Evolutionary conservation across 1,284 basidiomycete genomes (phyloP), one percentile per base, ranked within the genome.

Genomic region (Earliella scabrosa): DNA sequence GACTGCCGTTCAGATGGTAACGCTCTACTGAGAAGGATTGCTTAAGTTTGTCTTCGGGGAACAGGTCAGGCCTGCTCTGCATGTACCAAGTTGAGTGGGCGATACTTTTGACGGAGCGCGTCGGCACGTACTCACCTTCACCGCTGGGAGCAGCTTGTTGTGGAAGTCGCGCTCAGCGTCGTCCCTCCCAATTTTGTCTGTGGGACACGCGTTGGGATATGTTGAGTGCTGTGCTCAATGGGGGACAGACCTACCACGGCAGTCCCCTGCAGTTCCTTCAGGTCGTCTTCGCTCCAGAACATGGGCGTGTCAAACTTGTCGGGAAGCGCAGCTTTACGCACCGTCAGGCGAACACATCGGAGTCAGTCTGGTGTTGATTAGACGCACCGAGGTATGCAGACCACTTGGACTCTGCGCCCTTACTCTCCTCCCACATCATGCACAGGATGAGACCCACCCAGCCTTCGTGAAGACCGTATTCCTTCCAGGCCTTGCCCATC

Each of bases 401-500:
- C 92, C 92, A 94, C 57, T 74, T 82, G 40, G 87, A 92, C 21
- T 76, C 66, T 7, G 69, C 39, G 0, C 83, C 85, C 54, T 75
- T 76, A 3, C 86, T 80, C 48, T 85, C 83, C 72, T 98, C 97
- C 89, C 92, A 98, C 91, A 98, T 94, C 88, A 98, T 91, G 61
- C 89, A 92, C 21, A 98, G 77, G 56, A 98, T 98, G 38, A 98
- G 77, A 1, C 91, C 90, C 1, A 83, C 77, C 96, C 96, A 98
- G 1, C 94, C 92, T 50, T 81, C 75, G 49, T 88, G 78, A 52
- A 95, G 71, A 21, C 74, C 70, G 56, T 76, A 71, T 45, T 69
- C 72, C 66, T 72, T 82, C 93, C 93, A 96, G 35, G 81, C 79
- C 5, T 77, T 74, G 11, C 86, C 85, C 48, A 95, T 76, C 3